phyloP scores from a whole-genome alignment of 441 rosid species.

The Populus hybrid region DNA sequence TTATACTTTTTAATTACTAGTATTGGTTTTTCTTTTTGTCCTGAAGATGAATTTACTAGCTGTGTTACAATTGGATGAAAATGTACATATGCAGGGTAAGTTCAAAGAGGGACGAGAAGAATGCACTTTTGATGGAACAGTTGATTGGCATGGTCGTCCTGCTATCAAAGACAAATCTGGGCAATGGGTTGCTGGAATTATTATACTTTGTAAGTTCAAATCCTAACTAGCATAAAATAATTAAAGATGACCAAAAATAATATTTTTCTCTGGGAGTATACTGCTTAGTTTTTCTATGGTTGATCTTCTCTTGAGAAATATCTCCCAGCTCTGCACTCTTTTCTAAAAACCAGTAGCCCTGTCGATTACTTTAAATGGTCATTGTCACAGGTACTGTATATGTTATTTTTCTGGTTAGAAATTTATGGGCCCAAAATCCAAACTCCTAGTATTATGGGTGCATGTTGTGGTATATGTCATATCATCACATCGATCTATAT shows the following conservation, averaged over 20 bases:
- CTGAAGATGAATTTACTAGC: background rate
- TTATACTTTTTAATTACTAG: background rate
- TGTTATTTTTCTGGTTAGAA: background rate
- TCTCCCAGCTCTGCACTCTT: background rate
- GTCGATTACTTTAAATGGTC: background rate
- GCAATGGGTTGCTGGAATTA: slow-evolving; percentile 72
- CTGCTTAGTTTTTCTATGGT: background rate
- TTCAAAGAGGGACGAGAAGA: slow-evolving; percentile 39
- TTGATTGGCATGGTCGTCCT: slow-evolving; percentile 66
- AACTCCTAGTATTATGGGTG: background rate
- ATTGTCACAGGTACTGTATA: slow-evolving; percentile 11
- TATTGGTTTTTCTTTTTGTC: background rate
- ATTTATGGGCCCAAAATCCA: slow-evolving; percentile 9
- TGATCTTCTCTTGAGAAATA: background rate
- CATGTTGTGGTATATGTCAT: background rate
- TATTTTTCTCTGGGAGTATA: background rate
- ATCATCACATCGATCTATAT: background rate
- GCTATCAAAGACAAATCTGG: slow-evolving; percentile 67
- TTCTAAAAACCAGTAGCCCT: background rate
- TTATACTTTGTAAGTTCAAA: slow-evolving; percentile 60
- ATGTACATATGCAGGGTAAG: slow-evolving; percentile 29
- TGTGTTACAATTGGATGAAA: background rate
- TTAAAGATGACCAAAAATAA: background rate
- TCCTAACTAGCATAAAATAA: background rate
- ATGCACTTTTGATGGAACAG: slow-evolving; percentile 69